Conservation (phyloP, 2,329 filamentous ascomycete genomes). For the Allantophomopsis lycopodina region DNA sequence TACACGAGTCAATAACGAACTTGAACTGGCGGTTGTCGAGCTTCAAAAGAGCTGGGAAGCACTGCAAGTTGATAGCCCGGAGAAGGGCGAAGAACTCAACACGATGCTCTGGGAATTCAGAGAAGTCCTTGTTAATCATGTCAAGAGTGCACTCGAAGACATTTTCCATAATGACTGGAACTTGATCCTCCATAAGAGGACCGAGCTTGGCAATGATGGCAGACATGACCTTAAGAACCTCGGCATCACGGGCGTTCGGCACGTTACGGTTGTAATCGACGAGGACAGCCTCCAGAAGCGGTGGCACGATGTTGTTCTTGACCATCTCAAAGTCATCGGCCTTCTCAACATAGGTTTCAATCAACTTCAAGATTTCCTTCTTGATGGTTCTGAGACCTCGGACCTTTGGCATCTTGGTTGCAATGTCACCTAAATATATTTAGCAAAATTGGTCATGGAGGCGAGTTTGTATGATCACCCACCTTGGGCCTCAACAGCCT, state of each 20-base stretch:
- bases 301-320: slow-evolving; percentile 87
- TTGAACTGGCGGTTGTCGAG: slow-evolving; percentile 96
- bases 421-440: slow-evolving; percentile 56
- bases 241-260: slow-evolving; percentile 85
- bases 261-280: slow-evolving; percentile 97
- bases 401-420: slow-evolving; percentile 94
- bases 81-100: slow-evolving; percentile 99
- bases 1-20: slow-evolving; percentile 97
- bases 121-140: slow-evolving; percentile 99
- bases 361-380: slow-evolving; percentile 97
- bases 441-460: slow-evolving; percentile 10
- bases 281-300: slow-evolving; percentile 83
- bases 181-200: slow-evolving; percentile 95
- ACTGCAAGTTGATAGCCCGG: slow-evolving; percentile 90
- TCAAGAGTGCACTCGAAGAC: slow-evolving; percentile 97
- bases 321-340: slow-evolving; percentile 92
- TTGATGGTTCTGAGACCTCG: slow-evolving; percentile 94
- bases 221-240: slow-evolving; percentile 95
- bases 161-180: slow-evolving; percentile 94
- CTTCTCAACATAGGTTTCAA: slow-evolving; percentile 96
- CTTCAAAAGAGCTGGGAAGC: slow-evolving; percentile 88
- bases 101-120: slow-evolving; percentile 94
- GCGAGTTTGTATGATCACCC: slow-evolving; percentile 11
- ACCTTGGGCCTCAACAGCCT: slow-evolving; percentile 79
- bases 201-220: slow-evolving; percentile 94